phyloP scores from a whole-genome alignment of 768 basidiomycete genomes.

The Tricholoma sp. region DNA sequence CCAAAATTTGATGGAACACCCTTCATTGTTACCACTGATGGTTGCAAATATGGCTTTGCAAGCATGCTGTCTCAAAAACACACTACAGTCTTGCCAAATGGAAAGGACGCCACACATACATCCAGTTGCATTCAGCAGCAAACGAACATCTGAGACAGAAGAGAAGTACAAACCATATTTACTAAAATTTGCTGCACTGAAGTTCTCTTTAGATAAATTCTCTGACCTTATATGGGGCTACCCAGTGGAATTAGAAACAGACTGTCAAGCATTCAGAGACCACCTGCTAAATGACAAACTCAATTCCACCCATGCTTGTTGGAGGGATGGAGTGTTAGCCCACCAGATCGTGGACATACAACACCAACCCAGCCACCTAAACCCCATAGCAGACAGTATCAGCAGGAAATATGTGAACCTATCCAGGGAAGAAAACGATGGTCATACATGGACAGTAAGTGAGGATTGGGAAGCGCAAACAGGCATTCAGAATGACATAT shows the following conservation, averaged over 20 bases:
- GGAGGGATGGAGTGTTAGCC: constrained; percentile 16
- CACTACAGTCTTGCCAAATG: constrained; percentile 10
- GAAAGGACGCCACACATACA: constrained; percentile 12
- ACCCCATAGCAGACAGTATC: too few species aligned
- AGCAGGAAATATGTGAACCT: constrained; percentile 13
- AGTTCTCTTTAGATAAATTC: constrained; percentile 25
- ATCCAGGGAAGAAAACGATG: constrained; percentile 7
- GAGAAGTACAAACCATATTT: constrained; percentile 25
- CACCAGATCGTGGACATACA: constrained; percentile 20
- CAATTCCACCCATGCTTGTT: constrained; percentile 20
- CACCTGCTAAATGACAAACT: constrained; percentile 19
- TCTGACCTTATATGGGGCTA: constrained; percentile 19
- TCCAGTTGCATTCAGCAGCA: constrained; percentile 25
- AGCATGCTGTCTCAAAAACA: constrained; percentile 24
- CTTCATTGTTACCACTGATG: constrained; percentile 29
- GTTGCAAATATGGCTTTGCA: constrained; percentile 24
- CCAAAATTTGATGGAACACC: constrained; percentile 27
- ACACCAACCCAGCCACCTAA: constrained; percentile 21
- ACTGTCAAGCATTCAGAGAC: constrained; percentile 27
- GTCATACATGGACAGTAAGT: constrained; percentile 20
- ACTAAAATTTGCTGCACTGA: constrained; percentile 30
- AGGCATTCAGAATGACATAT: constrained; percentile 17
- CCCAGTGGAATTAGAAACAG: constrained; percentile 26
- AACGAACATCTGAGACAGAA: constrained; percentile 20
- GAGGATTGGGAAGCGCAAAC: constrained; percentile 21